Base-by-base conservation (phyloP, 768 basidiomycete species). In the Chlorophyllum brunneum region DNA sequence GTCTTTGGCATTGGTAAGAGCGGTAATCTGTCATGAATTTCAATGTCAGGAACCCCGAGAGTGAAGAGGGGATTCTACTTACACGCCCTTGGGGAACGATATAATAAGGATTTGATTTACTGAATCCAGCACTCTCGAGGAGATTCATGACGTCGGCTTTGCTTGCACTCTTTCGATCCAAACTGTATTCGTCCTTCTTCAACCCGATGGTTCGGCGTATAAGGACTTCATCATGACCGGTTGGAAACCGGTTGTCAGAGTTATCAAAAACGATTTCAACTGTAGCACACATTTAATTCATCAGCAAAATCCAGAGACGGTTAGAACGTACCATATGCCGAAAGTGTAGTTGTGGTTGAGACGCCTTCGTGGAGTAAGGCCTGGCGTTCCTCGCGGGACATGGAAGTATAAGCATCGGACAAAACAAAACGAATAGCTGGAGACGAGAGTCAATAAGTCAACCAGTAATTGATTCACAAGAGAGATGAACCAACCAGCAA, bases 121-220 rank as follows among this genome's bases (percentile, higher is more conserved):
- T 93, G 73, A 99, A 99, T 0, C 97, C 95, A 1, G 97, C 97
- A 63, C 87, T 90, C 66, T 98, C 97, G 40, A 99, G 79, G 22
- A 98, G 75, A 62, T 92, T 95, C 92, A 97, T 95, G 16, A 99
- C 92, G 62, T 99, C 97, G 2, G 94, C 95, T 67, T 97, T 97
- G 67, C 84, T 89, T 0, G 89, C 88, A 56, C 88, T 92, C 74
- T 98, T 98, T 74, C 88, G 88, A 70, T 99, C 95, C 24, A 98
- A 75, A 57, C 89, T 91, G 71, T 98, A 99, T 71, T 98, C 97
- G 63, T 98, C 97, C 71, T 98, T 99, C 78, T 99, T 98, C 37
- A 94, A 66, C 44, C 97, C 97, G 51, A 99, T 98, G 2, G 97
- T 98, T 26, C 97, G 81, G 10, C 97, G 82, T 3, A 99, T 76